Conservation (phyloP, 139 green algal species). For the Coccomyxa sp. region DNA sequence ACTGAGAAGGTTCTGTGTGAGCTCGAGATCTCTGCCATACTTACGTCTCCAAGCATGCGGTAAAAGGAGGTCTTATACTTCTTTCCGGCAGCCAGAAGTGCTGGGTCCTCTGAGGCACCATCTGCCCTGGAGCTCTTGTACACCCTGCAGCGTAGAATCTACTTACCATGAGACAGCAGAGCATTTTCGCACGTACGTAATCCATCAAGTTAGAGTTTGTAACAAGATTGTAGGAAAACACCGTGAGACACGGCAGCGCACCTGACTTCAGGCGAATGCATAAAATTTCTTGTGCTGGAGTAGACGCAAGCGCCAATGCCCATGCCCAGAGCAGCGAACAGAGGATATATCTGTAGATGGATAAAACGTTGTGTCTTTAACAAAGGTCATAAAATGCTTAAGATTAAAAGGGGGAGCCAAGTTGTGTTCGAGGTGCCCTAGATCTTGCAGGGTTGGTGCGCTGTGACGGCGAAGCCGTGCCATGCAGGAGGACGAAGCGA, state of each 20-base stretch:
- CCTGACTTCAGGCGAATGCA: neutral
- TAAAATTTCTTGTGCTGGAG: neutral
- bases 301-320: neutral
- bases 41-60: neutral
- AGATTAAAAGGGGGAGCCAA: too few relatives aligned
- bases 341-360: neutral
- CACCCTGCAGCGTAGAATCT: neutral
- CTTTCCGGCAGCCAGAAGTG: neutral
- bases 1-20: too few relatives aligned
- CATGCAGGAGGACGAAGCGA: too few relatives aligned
- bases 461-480: too few relatives aligned
- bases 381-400: too few relatives aligned
- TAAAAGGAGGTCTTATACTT: neutral
- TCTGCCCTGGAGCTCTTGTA: neutral
- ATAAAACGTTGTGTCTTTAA: too few relatives aligned
- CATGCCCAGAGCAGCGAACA: neutral
- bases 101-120: neutral
- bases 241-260: neutral
- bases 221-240: too few relatives aligned
- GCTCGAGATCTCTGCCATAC: neutral
- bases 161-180: too few relatives aligned
- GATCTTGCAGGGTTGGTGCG: too few relatives aligned
- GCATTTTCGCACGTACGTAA: too few relatives aligned
- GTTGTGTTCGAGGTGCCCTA: too few relatives aligned
- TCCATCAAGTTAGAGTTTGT: too few relatives aligned